phyloP scores from a whole-genome alignment of 148 eudicot species.

The Vaccinium darrowii region DNA sequence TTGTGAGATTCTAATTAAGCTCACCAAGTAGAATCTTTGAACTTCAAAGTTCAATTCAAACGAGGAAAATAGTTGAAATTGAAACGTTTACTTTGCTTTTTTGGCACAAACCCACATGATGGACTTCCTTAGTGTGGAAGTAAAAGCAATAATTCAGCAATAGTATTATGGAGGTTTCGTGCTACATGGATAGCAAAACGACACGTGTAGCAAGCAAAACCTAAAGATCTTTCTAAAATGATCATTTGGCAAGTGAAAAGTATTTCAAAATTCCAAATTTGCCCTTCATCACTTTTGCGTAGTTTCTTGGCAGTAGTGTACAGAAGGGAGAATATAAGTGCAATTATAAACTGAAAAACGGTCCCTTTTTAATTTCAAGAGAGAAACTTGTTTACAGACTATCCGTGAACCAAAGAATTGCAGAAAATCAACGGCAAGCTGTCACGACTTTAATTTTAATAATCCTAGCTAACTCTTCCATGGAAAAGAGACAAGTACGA shows the following conservation, averaged over 20 bases:
- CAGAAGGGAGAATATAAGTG: background rate
- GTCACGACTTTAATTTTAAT: too few species aligned
- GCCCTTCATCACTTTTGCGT: background rate
- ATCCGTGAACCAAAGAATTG: too few species aligned
- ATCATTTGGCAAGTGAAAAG: background rate
- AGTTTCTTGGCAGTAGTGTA: background rate
- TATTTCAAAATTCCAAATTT: background rate
- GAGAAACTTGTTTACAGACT: too few species aligned
- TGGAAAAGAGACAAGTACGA: too few species aligned
- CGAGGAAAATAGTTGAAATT: background rate
- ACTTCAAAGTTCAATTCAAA: background rate
- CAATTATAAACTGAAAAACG: background rate
- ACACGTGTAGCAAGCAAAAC: background rate
- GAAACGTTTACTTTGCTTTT: background rate
- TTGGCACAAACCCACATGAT: background rate
- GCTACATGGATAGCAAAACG: background rate
- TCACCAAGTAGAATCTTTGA: background rate
- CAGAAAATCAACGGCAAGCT: too few species aligned
- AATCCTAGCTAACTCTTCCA: too few species aligned
- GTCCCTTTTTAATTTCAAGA: background rate
- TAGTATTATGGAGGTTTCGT: background rate
- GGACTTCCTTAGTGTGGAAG: conserved; percentile 7
- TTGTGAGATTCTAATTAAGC: background rate
- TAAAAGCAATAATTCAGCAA: background rate
- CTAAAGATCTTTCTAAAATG: background rate